Evolutionary conservation across 2,329 filamentous ascomycete genomes (phyloP).

Genomic region (Pestalotiopsis fici): DNA sequence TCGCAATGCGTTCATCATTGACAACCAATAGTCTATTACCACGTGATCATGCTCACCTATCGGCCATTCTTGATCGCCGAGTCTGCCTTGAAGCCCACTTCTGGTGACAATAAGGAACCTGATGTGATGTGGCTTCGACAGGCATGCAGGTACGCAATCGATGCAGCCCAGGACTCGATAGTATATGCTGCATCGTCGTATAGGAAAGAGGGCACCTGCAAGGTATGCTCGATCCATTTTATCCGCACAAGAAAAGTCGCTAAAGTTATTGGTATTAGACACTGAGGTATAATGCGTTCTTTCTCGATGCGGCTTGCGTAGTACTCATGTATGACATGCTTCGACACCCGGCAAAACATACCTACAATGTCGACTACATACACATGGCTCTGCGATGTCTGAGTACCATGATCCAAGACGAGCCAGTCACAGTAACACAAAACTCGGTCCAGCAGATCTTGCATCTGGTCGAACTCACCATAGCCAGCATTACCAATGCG

Average conservation of each 20-base stretch:
- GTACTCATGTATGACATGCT: conserved; percentile 30
- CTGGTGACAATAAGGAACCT: conserved; percentile 1
- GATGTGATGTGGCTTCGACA: conserved; percentile 28
- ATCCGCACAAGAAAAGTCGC: not conserved
- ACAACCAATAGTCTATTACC: conserved; percentile 17
- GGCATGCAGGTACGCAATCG: conserved; percentile 27
- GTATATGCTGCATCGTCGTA: conserved; percentile 17
- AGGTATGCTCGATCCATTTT: conserved; percentile 3
- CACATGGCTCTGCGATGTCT: conserved; percentile 23
- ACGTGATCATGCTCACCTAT: conserved; percentile 22
- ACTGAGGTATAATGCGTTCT: conserved; percentile 24
- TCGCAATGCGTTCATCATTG: not conserved
- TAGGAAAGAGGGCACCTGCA: conserved; percentile 12
- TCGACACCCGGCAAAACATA: conserved; percentile 26
- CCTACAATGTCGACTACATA: conserved; percentile 29
- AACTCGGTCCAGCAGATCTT: conserved; percentile 20
- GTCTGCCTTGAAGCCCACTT: conserved; percentile 16
- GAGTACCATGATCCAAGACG: conserved; percentile 20
- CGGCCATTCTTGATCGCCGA: conserved; percentile 26
- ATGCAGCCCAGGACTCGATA: conserved; percentile 29
- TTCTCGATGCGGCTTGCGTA: conserved; percentile 27
- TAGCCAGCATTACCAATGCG: conserved; percentile 16
- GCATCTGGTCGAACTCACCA: conserved; percentile 21
- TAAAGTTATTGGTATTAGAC: not conserved
- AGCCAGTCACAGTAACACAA: conserved; percentile 18